These are phyloP conservation scores for Lichtheimia ornata DNA, from an alignment of 371 early-diverging fungal species.

Conservation along the genomic window DNA sequence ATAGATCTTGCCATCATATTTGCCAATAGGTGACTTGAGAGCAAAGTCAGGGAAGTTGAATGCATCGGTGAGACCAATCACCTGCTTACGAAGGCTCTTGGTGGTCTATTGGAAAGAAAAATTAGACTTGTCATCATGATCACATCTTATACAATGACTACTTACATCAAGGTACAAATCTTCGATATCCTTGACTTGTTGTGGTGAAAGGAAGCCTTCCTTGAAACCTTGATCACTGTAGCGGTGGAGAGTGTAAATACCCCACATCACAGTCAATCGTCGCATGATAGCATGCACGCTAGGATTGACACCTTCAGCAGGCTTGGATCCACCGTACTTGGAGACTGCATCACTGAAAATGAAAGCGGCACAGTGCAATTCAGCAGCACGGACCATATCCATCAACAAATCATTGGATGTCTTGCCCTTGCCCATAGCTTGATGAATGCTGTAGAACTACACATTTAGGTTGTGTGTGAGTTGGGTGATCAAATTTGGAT, in stretches of 20 bases:
- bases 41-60: constrained; percentile 68
- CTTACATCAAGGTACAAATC: constrained; percentile 38
- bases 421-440: constrained; percentile 15
- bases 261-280: constrained; percentile 39
- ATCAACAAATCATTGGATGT: constrained; percentile 30
- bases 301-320: constrained; percentile 15
- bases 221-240: constrained; percentile 54
- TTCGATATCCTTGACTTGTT: constrained; percentile 49
- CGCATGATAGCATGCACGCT: constrained; percentile 27
- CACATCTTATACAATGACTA: constrained; percentile 4
- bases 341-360: constrained; percentile 29
- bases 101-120: constrained; percentile 26
- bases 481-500: no score
- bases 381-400: constrained; percentile 36
- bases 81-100: constrained; percentile 57
- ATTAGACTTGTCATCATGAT: background rate
- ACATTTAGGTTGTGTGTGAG: background rate
- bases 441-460: constrained; percentile 31
- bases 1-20: constrained; percentile 67
- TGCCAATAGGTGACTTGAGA: constrained; percentile 68
- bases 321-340: constrained; percentile 29
- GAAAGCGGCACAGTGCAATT: constrained; percentile 40
- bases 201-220: constrained; percentile 51
- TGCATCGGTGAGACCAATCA: constrained; percentile 64
- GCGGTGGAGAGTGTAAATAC: constrained; percentile 38